Conservation (phyloP, 2,329 filamentous ascomycete species). For the Apiospora pterosperma region DNA sequence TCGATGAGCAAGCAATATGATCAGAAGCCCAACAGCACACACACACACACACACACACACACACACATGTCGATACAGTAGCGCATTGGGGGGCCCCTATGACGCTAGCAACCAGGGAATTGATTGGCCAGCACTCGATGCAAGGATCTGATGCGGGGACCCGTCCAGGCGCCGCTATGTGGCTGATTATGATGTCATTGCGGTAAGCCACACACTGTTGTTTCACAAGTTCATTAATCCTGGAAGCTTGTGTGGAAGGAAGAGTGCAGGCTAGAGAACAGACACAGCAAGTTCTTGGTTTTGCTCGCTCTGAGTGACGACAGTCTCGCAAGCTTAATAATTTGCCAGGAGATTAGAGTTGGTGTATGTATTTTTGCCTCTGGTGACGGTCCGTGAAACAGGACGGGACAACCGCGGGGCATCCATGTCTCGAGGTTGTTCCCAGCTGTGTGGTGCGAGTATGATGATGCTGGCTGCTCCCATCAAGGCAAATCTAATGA, state of each 20-base stretch:
- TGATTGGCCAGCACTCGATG: not conserved
- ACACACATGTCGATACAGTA: not conserved
- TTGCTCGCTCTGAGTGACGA: not conserved
- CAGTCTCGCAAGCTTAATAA: not conserved
- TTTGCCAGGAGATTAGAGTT: not conserved
- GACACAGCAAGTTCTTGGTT: not conserved
- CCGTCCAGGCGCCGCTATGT: not conserved
- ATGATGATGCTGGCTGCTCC: too few relatives aligned
- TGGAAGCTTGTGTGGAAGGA: not conserved
- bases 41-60: not conserved
- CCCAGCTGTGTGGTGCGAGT: not conserved
- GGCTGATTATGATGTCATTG: slow-evolving; percentile 4
- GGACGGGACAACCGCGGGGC: not conserved
- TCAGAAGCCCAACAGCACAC: not conserved
- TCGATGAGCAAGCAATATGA: not conserved
- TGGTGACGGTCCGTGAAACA: not conserved
- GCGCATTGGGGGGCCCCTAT: not conserved
- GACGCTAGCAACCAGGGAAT: not conserved
- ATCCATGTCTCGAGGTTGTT: not conserved
- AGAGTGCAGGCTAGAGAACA: not conserved
- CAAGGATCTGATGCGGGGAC: not conserved
- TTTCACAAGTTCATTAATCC: not conserved
- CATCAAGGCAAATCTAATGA: too few relatives aligned
- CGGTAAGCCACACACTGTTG: not conserved
- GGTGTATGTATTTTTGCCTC: not conserved